A percentile compares a stretch with the other conserved stretches of the same genome.
Evolutionary conservation across 177 flowering plant species (phyloP).

Genomic region (Vitis hybrid): DNA sequence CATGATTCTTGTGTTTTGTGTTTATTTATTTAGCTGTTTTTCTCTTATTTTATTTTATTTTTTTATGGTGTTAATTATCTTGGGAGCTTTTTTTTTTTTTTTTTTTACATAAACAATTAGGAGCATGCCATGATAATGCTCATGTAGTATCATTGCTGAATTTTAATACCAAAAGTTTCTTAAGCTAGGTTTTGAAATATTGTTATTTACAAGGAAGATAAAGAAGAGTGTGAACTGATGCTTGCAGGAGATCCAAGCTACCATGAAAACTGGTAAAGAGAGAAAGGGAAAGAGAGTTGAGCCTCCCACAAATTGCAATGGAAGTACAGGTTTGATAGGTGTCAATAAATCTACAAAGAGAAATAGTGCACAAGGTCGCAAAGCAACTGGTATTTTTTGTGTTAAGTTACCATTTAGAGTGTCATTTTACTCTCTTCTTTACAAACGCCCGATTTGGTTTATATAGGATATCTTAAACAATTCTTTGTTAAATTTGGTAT

Average conservation of each 20-base stretch:
- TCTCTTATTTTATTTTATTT: neutral
- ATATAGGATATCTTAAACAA: neutral
- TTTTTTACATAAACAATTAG: neutral
- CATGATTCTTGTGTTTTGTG: too few relatives aligned
- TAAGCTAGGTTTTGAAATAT: neutral
- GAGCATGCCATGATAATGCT: neutral
- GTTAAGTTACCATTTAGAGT: too few relatives aligned
- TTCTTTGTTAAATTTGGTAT: neutral
- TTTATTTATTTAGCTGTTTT: too few relatives aligned
- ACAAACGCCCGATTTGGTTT: too few relatives aligned
- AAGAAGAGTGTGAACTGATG: neutral
- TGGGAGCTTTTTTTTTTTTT: neutral
- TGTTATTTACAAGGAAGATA: neutral
- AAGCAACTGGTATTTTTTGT: slow-evolving; percentile 20
- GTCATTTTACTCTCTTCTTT: too few relatives aligned
- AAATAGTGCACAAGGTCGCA: slow-evolving; percentile 8
- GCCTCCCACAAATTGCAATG: slow-evolving; percentile 14
- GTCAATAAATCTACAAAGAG: slow-evolving; percentile 25
- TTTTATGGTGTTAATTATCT: neutral
- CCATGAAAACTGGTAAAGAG: slow-evolving; percentile 36
- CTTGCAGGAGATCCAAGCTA: slow-evolving; percentile 11
- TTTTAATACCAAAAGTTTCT: neutral
- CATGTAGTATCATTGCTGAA: neutral
- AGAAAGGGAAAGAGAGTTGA: slow-evolving; percentile 18
- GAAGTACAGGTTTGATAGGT: slow-evolving; percentile 5